Evolutionary conservation across 1,139 yeast genomes (phyloP).

Genomic region (Lodderomyces oxycetoniae): DNA sequence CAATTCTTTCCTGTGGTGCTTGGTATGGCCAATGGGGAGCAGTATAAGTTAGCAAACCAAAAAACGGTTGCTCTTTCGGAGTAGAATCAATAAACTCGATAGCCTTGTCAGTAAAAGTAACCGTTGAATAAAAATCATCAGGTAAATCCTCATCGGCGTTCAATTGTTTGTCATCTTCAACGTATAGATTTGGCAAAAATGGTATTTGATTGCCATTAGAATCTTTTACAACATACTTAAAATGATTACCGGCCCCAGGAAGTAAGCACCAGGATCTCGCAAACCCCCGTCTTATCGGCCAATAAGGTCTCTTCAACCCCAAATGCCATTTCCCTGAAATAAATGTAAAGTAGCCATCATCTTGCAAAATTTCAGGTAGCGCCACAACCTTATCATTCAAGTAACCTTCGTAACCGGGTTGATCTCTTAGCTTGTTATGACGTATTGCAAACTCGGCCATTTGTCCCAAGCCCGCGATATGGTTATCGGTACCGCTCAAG

Average conservation of each 20-base stretch:
- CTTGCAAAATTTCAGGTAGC: conserved; percentile 48
- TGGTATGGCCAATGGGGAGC: conserved; percentile 65
- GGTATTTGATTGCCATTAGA: conserved; percentile 20
- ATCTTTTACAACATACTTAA: conserved; percentile 41
- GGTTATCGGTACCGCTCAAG: conserved; percentile 57
- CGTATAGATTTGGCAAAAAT: conserved; percentile 33
- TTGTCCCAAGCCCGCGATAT: conserved; percentile 58
- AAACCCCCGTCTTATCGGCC: conserved; percentile 52
- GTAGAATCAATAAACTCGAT: conserved; percentile 30
- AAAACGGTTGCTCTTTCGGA: conserved; percentile 42
- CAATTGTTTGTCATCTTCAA: conserved; percentile 30
- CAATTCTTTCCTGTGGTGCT: conserved; percentile 45
- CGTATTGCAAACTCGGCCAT: conserved; percentile 47
- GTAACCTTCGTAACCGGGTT: conserved; percentile 57
- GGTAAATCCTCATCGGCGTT: conserved; percentile 36
- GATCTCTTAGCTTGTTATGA: conserved; percentile 33
- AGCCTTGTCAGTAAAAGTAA: conserved; percentile 41
- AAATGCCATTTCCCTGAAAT: conserved; percentile 59
- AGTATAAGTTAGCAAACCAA: conserved; percentile 49
- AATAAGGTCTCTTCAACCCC: conserved; percentile 44
- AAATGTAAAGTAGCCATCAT: conserved; percentile 43
- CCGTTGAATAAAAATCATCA: conserved; percentile 45
- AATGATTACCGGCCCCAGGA: conserved; percentile 60
- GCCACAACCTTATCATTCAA: conserved; percentile 51
- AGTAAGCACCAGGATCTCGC: conserved; percentile 46